Evolutionary conservation across 345 rosid genomes (phyloP), one percentile per base, ranked within the genome.

Genomic region (Syzygium grande): DNA sequence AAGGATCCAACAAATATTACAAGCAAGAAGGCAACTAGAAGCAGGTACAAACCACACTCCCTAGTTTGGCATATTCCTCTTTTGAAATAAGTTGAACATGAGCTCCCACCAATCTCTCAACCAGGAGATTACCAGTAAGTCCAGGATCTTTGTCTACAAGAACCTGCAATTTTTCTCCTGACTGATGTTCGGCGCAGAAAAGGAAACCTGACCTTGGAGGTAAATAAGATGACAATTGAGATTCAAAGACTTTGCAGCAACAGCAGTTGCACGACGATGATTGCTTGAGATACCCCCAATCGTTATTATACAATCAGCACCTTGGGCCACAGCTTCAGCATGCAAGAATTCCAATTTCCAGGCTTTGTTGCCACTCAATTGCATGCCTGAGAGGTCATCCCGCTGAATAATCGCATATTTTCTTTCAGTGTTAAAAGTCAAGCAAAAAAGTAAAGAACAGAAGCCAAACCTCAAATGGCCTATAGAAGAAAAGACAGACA

Each of bases 231-330:
- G 93, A 87, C 93, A 89, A 83, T 90, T 93, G 59, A 97, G 98
- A 86, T 94, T 94, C 51, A 97, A 95, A 88, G 94, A 96, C 93
- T 93, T 95, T 22, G 99, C 96, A 13, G 97, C 98, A 10, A 96
- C 98, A 38, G 98, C 93, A 65, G 99, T 94, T 25, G 99, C 97
- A 79, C 99, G 98, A 59, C 98, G 96, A 87, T 97, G 99, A 88
- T 97, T 96, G 90, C 99, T 97, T 90, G 96, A 98, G 83, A 97
- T 96, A 65, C 98, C 99, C 14, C 99, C 99, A 63, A 95, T 93
- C 9, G 98, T 96, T 84, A 96, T 92, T 59, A 96, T 89, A 30
- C 98, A 95, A 78, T 97, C 98, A n/a, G 99, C 97, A 21, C 97
- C 93, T 87, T 93, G 92, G 21, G 93, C 93, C 84, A 97, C 94